Percentiles rank a stretch among this genome's conserved stretches.
phyloP scores from a whole-genome alignment of 371 early-diverging fungal genomes.

The Nematocida minor region DNA sequence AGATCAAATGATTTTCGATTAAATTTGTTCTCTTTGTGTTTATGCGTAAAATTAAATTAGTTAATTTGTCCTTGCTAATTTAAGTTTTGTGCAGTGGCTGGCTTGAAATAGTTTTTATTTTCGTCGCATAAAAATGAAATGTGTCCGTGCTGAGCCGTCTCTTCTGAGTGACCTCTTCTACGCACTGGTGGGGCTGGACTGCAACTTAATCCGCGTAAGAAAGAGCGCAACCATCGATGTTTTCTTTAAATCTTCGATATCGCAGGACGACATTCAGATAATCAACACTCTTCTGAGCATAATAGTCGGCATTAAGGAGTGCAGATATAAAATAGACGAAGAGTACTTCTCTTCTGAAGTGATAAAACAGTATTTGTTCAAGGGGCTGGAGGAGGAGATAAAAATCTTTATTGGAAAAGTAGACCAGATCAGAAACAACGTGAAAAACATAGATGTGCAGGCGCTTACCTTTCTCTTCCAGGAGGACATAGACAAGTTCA shows the following conservation, averaged over 20 bases:
- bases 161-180: slow-evolving; percentile 12
- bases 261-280: slow-evolving; percentile 4
- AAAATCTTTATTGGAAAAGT: background rate
- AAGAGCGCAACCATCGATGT: background rate
- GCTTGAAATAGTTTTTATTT: background rate
- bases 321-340: slow-evolving; percentile 40
- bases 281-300: slow-evolving; percentile 1
- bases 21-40: no score
- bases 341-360: slow-evolving; percentile 6
- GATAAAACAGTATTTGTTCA: slow-evolving; percentile 13
- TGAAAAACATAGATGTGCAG: background rate
- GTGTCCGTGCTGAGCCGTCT: background rate
- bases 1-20: no score
- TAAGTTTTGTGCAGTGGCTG: no score
- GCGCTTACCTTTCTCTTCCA: slow-evolving; percentile 38
- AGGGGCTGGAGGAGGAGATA: slow-evolving; percentile 39
- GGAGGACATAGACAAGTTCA: slow-evolving; percentile 23
- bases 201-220: background rate
- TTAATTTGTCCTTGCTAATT: no score
- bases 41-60: no score
- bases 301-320: slow-evolving; percentile 7
- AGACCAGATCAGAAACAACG: background rate
- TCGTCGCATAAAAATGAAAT: background rate
- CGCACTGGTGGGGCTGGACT: slow-evolving; percentile 12
- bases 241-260: background rate